Base-by-base conservation (phyloP, 2,329 filamentous ascomycete species). In the Biscogniauxia mediterranea region DNA sequence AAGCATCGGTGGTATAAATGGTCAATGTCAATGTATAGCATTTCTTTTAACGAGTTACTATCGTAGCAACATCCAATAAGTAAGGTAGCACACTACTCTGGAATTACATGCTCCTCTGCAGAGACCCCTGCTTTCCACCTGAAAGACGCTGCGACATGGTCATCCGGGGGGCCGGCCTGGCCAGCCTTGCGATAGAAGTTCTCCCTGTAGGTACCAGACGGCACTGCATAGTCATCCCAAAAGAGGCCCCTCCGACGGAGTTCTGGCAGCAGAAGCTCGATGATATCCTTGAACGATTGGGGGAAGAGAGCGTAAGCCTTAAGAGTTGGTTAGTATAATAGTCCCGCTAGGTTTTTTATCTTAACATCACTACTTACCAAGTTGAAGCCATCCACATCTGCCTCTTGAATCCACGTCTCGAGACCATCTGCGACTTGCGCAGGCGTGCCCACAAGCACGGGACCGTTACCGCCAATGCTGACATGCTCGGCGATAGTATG, bases 371-470 rank as follows among this genome's bases (percentile, higher is more conserved):
- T 50, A 74, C 83, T 77, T 71, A 87, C 87, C 71, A 92, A 82
- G 70, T 92, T 92, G 75, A 92, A 92, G 0, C 89, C 89, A 69
- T 92, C 89, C 0, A 92, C 83, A 65, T 90, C 89, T 0, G 86
- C 88, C 71, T 90, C 88, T 5, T 78, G 69, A 0, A 91, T 78
- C 89, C 89, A 92, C 0, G 78, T 74, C 74, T 92, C 86, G 59
- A 92, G 79, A 52, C 83, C 81, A 70, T 92, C 88, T 0, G 87
- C 89, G 1, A 91, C 87, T 65, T 85, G 83, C 17, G 80, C 73
- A 0, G 89, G 78, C 0, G 86, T 90, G 0, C 89, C 89, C 0
- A 91, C 85, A 2, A 87, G 73, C 0, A 86, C 81, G 0, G 87
- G 84, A 0, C 88, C 87, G 19, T 90, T 81, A 1, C 89, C 89